phyloP scores from a whole-genome alignment of 352 stramenopile genomes.

The Phytophthora sp. region DNA sequence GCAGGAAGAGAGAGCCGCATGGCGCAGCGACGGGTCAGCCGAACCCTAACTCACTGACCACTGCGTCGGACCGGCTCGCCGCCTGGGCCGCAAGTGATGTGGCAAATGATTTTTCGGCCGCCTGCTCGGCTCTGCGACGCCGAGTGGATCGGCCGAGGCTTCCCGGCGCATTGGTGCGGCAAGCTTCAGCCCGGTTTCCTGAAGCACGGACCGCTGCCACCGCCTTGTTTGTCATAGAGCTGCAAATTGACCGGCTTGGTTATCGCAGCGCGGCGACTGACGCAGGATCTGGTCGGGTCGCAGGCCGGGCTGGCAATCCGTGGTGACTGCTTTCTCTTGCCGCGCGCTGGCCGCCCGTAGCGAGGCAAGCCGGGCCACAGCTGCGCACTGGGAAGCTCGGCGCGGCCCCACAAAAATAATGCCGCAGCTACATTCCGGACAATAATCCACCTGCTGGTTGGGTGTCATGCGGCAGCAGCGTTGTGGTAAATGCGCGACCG shows the following conservation, averaged over 20 bases:
- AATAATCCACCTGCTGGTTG: conserved; percentile 27
- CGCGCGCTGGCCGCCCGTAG: no score
- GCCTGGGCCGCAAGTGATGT: conserved; percentile 10
- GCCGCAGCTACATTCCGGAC: not conserved
- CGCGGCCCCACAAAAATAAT: conserved; percentile 8
- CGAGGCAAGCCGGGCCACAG: conserved; percentile 15
- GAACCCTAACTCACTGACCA: conserved; percentile 34
- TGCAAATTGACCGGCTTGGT: not conserved
- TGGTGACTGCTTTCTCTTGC: conserved; percentile 6
- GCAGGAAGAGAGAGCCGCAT: conserved; percentile 24
- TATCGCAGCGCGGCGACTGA: not conserved
- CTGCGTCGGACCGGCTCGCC: conserved; percentile 21
- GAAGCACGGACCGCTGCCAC: no score
- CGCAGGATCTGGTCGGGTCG: conserved; percentile 35
- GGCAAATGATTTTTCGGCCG: conserved; percentile 21
- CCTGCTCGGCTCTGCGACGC: conserved; percentile 26
- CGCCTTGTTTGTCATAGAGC: no score
- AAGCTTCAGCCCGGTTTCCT: conserved; percentile 29
- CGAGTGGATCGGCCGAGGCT: conserved; percentile 19
- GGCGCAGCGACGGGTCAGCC: conserved; percentile 9
- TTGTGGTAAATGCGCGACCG: conserved; percentile 1
- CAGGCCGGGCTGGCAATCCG: not conserved
- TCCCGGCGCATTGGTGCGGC: conserved; percentile 3
- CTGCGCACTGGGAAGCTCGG: conserved; percentile 22
- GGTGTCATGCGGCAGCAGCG: conserved; percentile 9